Evolutionary conservation across 257 asterid genomes (phyloP), one percentile per base, ranked within the genome.

Genomic region (Datura wrightii): DNA sequence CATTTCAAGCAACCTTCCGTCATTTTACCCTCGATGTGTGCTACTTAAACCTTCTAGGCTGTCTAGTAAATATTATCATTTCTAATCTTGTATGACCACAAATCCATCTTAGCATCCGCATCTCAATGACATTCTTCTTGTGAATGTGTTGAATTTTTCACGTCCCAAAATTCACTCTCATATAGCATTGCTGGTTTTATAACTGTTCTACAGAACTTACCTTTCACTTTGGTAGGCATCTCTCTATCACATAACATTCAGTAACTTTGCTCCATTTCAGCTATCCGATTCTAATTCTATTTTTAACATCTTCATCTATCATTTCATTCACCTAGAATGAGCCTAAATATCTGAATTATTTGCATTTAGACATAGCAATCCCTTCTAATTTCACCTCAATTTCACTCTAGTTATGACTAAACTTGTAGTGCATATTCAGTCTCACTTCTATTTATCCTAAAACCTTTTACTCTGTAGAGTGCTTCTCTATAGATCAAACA

Each of bases 81-180:
- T 63, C 18, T 63, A 10, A 62, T 10, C 70, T 62, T 31, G 71
- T 63, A 63, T 63, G 71, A 63, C 71, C 44, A 5, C 71, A 63
- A 31, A 63, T 63, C 36, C 42, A 63, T 63, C 42, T 63, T 63
- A 63, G 71, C 10, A 34, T 63, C 44, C 10, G 42, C 37, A 63
- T 5, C 13, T 63, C 71, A 31, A 13, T 42, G 36, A 63, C 16
- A 31, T 63, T 5, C 71, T 34, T 63, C 42, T 31, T 63, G 44
- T 63, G 37, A 63, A 63, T 63, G 71, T 34, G 44, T 63, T 63
- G 14, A 63, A 63, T n/a, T 24, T 63, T 63, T 31, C 41, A 34
- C 44, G 18, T 2, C 42, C 71, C 44, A 63, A 31, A 3, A 34
- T 10, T 31, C 10, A 31, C 71, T 11, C 71, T 31, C 42, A 31